Base-by-base conservation (phyloP, 805 yeast genomes). In the Starmerella geochares region DNA sequence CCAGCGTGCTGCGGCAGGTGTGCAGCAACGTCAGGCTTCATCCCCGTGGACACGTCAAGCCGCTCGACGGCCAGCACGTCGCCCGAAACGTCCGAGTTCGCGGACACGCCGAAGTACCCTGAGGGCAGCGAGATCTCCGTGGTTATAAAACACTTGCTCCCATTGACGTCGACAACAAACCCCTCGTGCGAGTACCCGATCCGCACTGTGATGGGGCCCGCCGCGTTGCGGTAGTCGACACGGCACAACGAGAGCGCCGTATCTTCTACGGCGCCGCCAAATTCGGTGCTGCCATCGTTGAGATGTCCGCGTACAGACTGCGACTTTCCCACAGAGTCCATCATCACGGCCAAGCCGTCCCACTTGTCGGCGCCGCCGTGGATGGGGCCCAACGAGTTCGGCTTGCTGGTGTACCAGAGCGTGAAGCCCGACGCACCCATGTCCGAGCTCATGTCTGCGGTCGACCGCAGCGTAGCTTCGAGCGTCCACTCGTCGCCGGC, bases 261-360 rank as follows among this genome's bases (percentile, higher is more conserved):
- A 23, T 57, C 47, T 28, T 52, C 57, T 3, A 67, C 65, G 27
- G 55, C 47, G 17, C 56, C 10, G 21, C 52, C 39, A 47, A 65
- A 67, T 17, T 54, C 31, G 14, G 47, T 49, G 11, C 63, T 33
- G 14, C 71, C 71, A 46, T 69, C 72, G 48, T 67, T 69, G 25
- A 68, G 55, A 57, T 69, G 71, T 17, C 69, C 73, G 7, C 70
- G 62, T 20, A 67, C 55, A 20, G 66, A 58, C 16, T 65, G 66
- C 28, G 44, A 42, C 13, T 50, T 53, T 27, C 51, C 46, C 42
- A 56, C 53, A n/a, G 64, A 58, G 55, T 69, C 72, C 27, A 69
- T 53, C 51, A 66, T 58, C n/a, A 69, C 47, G 5, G 67, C 72
- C 37, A 69, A 55, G 2, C 73, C 73, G 50, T 68, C 71, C 70